phyloP scores from a whole-genome alignment of 345 rosid species.

The Eucalyptus rudis region DNA sequence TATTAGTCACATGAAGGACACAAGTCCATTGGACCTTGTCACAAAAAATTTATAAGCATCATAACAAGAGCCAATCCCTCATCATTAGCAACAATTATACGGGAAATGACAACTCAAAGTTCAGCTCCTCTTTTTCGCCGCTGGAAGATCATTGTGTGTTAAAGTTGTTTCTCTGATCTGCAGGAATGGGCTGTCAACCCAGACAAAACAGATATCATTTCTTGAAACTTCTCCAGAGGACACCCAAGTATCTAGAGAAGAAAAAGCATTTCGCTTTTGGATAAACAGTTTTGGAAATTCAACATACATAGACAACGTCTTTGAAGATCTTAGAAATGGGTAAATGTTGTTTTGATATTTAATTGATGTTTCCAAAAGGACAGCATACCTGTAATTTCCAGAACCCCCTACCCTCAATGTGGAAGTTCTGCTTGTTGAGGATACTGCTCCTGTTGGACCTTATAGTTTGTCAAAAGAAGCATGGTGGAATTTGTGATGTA shows the following conservation, averaged over 20 bases:
- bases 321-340: slow-evolving; percentile 99
- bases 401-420: not conserved
- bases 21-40: not conserved
- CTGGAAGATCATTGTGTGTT: not conserved
- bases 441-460: not conserved
- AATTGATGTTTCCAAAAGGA: not conserved
- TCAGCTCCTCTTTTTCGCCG: not conserved
- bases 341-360: slow-evolving; percentile 8
- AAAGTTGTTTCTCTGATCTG: not conserved
- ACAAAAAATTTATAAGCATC: not conserved
- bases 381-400: not conserved
- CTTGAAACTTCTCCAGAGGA: slow-evolving; percentile 76
- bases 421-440: not conserved
- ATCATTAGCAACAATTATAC: not conserved
- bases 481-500: not conserved
- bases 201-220: slow-evolving; percentile 75
- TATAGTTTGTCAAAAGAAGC: not conserved
- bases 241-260: slow-evolving; percentile 85
- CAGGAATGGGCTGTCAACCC: slow-evolving; percentile 91
- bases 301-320: slow-evolving; percentile 63
- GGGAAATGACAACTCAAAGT: not conserved
- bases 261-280: slow-evolving; percentile 94
- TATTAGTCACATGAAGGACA: not conserved
- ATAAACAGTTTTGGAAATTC: slow-evolving; percentile 87
- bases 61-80: not conserved